Evolutionary conservation across 805 yeast species (phyloP), one percentile per base, ranked within the genome.

Genomic region (Cyberlindnera japonica): DNA sequence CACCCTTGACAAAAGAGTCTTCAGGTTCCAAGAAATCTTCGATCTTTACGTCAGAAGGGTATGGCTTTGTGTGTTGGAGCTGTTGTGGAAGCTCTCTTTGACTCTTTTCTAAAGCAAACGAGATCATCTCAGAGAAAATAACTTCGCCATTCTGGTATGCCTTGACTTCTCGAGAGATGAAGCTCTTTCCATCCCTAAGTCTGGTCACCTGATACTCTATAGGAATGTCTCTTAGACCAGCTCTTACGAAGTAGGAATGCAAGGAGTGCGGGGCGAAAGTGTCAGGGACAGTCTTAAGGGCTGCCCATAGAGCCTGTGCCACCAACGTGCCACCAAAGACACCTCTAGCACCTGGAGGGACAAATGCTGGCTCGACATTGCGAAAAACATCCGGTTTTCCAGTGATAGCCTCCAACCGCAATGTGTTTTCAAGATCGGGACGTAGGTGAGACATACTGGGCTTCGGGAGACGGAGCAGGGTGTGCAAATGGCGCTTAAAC

Each of bases 241-340:
- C 75, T 13, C 63, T 59, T 7, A 83, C 55, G 51, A 83, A 83
- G 55, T 75, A 79, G 14, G 80, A 70, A 54, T 82, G 89, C 41
- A 79, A 61, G 10, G 86, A 74, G 24, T 74, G 69, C 1, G 89
- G 88, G 21, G 63, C 63, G 59, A 73, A 74, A 16, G 58, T 50
- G 2, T 49, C 55, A n/a, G 71, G 68, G 6, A 77, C 66, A 7
- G 78, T 72, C 35, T 70, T 66, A 24, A 80, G 63, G 3, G 83
- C 79, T 6, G 85, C 86, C 43, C 73, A 57, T 4, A 81, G 59
- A 3, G 87, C 65, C 50, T 82, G 89, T 0, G 85, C 84, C 14
- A 79, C 77, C 31, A 77, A 62, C 15, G 80, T 77, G 9, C 90
- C 89, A 2, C 89, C 89, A 62, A 81, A 82, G 0, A 81, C 75